Conservation (phyloP, 164 flowering plant species). For the Chloranthus sessilifolius region DNA sequence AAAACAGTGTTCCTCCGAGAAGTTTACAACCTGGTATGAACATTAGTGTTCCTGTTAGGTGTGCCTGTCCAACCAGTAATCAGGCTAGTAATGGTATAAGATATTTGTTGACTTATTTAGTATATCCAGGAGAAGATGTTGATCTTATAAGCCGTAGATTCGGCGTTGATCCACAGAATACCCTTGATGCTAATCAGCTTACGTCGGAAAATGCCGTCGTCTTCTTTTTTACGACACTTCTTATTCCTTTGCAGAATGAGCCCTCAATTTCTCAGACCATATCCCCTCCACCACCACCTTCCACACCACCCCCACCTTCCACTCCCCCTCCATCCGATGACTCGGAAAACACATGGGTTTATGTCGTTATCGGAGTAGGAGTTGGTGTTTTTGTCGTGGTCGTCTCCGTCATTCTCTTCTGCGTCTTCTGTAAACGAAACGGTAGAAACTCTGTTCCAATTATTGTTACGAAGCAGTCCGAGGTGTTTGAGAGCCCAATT, state of each 20-base stretch:
- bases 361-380: constrained; percentile 37
- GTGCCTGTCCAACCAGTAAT: constrained; percentile 75
- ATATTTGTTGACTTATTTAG: constrained; percentile 48
- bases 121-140: constrained; percentile 32
- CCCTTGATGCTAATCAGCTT: constrained; percentile 53
- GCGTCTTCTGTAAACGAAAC: constrained; percentile 15
- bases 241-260: constrained; percentile 52
- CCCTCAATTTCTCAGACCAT: constrained; percentile 38
- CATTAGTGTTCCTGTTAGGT: constrained; percentile 59
- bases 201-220: constrained; percentile 21
- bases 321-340: not conserved
- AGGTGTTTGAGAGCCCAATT: constrained; percentile 24
- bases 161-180: constrained; percentile 26
- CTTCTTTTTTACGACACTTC: constrained; percentile 55
- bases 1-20: constrained; percentile 14
- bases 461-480: constrained; percentile 4
- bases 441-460: constrained; percentile 11
- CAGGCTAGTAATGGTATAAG: constrained; percentile 40
- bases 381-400: constrained; percentile 20
- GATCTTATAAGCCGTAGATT: constrained; percentile 29
- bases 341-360: constrained; percentile 40
- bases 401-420: constrained; percentile 19
- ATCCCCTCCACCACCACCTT: constrained; percentile 25
- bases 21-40: constrained; percentile 22
- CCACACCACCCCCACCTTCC: constrained; percentile 21